Percentiles rank a stretch among this genome's conserved stretches.
Conservation (phyloP, 768 basidiomycete species). For the Suillus subaureus region DNA sequence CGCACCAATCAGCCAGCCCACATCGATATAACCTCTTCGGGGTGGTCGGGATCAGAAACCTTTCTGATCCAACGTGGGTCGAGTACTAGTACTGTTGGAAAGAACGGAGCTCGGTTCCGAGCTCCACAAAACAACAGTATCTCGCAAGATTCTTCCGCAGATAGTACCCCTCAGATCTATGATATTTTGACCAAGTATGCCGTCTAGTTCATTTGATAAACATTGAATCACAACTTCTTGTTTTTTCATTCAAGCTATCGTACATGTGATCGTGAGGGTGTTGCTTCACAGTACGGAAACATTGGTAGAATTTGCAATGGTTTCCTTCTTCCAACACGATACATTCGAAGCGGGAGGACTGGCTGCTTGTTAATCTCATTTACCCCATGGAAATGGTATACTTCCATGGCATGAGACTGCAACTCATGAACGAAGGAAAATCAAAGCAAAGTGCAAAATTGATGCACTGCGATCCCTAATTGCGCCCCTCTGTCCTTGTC, state of each 20-base stretch:
- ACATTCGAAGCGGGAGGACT: constrained; percentile 2
- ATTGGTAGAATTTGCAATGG: background rate
- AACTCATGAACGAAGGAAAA: constrained; percentile 12
- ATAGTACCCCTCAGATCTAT: constrained; percentile 23
- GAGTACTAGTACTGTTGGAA: constrained; percentile 36
- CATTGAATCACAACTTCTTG: background rate
- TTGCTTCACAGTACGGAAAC: background rate
- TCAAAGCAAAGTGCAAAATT: background rate
- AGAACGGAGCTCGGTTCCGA: constrained; percentile 34
- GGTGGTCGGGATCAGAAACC: constrained; percentile 16
- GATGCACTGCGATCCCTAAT: constrained; percentile 12
- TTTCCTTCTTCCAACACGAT: background rate
- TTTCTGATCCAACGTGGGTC: constrained; percentile 34
- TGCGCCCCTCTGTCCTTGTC: constrained; percentile 11
- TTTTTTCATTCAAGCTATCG: background rate
- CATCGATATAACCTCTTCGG: constrained; percentile 26
- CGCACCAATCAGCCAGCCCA: constrained; percentile 37
- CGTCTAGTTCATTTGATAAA: background rate
- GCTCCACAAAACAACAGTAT: constrained; percentile 31
- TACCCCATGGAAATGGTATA: too few relatives aligned
- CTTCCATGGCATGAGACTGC: constrained; percentile 31
- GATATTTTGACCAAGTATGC: constrained; percentile 13
- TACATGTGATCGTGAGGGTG: background rate
- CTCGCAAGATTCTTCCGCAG: constrained; percentile 28
- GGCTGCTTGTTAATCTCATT: constrained; percentile 3